These are phyloP conservation scores for Russula dissimulans DNA, from an alignment of 768 basidiomycete genomes.

Conservation along the genomic window DNA sequence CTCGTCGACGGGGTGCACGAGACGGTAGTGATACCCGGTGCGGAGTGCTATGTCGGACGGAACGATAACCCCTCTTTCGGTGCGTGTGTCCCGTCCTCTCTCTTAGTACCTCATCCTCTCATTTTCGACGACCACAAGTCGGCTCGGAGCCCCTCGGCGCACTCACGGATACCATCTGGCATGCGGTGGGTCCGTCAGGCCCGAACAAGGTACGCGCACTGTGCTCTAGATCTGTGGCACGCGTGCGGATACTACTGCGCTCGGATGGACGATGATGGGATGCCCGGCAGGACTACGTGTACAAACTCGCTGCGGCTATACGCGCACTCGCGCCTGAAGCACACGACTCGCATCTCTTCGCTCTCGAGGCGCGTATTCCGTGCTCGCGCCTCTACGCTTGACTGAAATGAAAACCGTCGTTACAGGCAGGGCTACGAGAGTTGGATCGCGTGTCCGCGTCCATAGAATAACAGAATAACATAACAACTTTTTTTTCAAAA, in stretches of 20 bases:
- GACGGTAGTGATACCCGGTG: constrained; percentile 46
- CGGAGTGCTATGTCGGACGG: constrained; percentile 80
- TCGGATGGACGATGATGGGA: neutral
- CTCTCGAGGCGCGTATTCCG: constrained; percentile 52
- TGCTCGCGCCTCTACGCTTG: neutral
- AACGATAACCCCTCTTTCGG: constrained; percentile 86
- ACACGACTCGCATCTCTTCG: constrained; percentile 64
- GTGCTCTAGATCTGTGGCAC: no score
- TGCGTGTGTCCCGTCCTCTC: constrained; percentile 28
- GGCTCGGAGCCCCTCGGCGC: constrained; percentile 70
- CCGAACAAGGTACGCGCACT: constrained; percentile 60
- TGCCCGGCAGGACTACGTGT: constrained; percentile 72
- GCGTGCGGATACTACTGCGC: neutral
- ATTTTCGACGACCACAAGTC: constrained; percentile 36
- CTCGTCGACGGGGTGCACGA: constrained; percentile 41
- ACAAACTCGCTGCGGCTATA: constrained; percentile 62
- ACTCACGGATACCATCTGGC: constrained; percentile 63
- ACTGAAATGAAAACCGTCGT: no score
- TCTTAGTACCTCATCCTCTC: neutral
- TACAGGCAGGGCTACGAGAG: constrained; percentile 12
- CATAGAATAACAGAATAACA: neutral
- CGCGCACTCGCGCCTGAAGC: constrained; percentile 66
- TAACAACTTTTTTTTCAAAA: neutral
- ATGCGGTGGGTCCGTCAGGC: constrained; percentile 78
- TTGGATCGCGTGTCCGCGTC: neutral